Evolutionary conservation across 371 early-diverging fungal genomes (phyloP).

Genomic region (Nematocida sp.): DNA sequence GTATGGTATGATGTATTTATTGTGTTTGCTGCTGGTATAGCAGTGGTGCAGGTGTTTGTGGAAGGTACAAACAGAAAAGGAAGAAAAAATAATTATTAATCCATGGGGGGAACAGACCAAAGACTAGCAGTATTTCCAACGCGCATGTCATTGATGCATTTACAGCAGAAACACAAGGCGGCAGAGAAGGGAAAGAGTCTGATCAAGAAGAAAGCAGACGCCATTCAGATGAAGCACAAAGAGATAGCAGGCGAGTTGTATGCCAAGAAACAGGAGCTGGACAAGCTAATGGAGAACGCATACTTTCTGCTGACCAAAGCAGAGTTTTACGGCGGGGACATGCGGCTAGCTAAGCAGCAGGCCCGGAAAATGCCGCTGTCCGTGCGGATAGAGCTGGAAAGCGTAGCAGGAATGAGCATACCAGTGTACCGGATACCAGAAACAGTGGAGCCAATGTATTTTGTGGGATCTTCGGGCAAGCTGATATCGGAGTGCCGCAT

Average conservation of each 20-base stretch:
- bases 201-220: constrained; percentile 71
- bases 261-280: constrained; percentile 74
- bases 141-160: constrained; percentile 76
- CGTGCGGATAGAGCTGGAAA: constrained; percentile 35
- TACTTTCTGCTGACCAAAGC: constrained; percentile 92
- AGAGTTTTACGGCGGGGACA: constrained; percentile 87
- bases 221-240: constrained; percentile 84
- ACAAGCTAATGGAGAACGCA: constrained; percentile 87
- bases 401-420: constrained; percentile 55
- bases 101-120: constrained; percentile 38
- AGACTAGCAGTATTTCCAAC: constrained; percentile 64
- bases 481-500: constrained; percentile 82
- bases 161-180: constrained; percentile 86
- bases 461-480: constrained; percentile 92
- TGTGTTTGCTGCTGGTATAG: no score
- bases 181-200: constrained; percentile 94
- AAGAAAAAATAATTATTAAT: constrained; percentile 7
- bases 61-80: not conserved
- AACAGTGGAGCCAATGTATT: constrained; percentile 66
- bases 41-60: no score
- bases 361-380: constrained; percentile 50
- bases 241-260: constrained; percentile 84
- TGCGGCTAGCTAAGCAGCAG: constrained; percentile 44
- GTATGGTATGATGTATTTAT: no score
- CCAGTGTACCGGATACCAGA: constrained; percentile 44